These are phyloP conservation scores for Musa balbisiana DNA, from an alignment of 202 grass and related monocot genomes.

Conservation along the genomic window DNA sequence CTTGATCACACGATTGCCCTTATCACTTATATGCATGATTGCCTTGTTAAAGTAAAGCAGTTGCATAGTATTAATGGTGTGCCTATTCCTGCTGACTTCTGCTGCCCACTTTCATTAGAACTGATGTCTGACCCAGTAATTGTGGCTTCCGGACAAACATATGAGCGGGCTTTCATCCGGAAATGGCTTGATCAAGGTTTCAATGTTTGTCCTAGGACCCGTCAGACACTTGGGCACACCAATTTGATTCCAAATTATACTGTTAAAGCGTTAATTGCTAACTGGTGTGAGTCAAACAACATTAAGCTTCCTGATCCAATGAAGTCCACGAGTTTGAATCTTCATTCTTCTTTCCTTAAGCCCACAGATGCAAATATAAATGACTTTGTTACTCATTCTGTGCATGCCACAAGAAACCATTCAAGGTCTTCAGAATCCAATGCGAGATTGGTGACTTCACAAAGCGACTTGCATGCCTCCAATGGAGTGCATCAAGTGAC, in stretches of 20 bases:
- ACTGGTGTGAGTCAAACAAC: constrained; percentile 94
- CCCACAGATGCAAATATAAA: constrained; percentile 6
- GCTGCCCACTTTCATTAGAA: constrained; percentile 82
- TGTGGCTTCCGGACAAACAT: constrained; percentile 92
- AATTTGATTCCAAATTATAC: constrained; percentile 99
- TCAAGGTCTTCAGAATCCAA: constrained; percentile 10
- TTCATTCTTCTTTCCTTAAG: constrained; percentile 21
- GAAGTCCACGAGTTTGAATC: constrained; percentile 71
- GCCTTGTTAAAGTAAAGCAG: constrained; percentile 51
- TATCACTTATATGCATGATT: constrained; percentile 66
- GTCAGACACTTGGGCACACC: constrained; percentile 71
- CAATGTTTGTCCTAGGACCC: constrained; percentile 88
- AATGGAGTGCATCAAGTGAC: constrained; percentile 11
- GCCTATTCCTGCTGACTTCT: constrained; percentile 89
- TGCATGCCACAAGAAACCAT: neutral
- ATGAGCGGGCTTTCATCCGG: constrained; percentile 85
- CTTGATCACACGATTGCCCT: constrained; percentile 29
- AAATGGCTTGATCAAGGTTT: constrained; percentile 94
- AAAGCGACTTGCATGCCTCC: constrained; percentile 9
- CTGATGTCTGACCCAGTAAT: constrained; percentile 98
- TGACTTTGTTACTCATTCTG: constrained; percentile 10
- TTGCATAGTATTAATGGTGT: constrained; percentile 73
- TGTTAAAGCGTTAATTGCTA: constrained; percentile 93
- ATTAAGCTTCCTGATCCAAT: constrained; percentile 92
- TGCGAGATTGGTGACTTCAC: neutral